Evolutionary conservation across 2,329 filamentous ascomycete species (phyloP).

Genomic region (Sarocladiaceae sp.): DNA sequence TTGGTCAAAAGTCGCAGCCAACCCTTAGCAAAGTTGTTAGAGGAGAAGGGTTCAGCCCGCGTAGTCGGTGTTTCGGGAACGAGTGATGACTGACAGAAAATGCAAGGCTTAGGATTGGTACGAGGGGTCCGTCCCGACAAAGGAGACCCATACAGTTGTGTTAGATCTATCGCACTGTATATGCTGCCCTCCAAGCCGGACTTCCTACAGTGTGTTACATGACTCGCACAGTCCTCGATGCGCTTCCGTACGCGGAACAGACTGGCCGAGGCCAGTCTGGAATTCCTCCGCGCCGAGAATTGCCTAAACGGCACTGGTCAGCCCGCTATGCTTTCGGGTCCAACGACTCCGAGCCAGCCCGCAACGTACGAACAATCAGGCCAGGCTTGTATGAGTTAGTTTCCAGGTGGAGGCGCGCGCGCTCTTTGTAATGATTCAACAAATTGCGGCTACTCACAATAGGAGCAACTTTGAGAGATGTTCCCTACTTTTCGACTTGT

Average conservation of each 20-base stretch:
- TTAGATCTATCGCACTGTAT: not conserved
- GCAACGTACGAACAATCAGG: not conserved
- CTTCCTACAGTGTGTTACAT: not conserved
- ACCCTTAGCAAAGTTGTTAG: not conserved
- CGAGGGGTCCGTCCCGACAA: not conserved
- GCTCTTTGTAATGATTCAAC: no score
- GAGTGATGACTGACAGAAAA: slow-evolving; percentile 8
- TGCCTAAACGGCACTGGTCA: not conserved
- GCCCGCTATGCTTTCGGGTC: not conserved
- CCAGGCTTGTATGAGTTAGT: no score
- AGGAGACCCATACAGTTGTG: not conserved
- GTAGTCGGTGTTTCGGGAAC: slow-evolving; percentile 3
- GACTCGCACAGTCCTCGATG: not conserved
- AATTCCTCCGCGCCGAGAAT: slow-evolving; percentile 5
- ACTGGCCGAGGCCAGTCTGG: not conserved
- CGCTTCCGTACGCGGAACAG: not conserved
- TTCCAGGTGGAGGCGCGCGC: no score
- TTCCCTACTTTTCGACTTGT: no score
- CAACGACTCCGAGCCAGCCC: not conserved
- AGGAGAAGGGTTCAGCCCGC: not conserved
- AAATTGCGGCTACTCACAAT: no score
- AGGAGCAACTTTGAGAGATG: no score
- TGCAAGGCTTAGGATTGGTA: slow-evolving; percentile 5
- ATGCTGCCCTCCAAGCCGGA: not conserved
- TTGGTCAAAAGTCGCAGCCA: not conserved